Evolutionary conservation across 371 early-diverging fungal genomes (phyloP).

Genomic region (Mortierella sp.): DNA sequence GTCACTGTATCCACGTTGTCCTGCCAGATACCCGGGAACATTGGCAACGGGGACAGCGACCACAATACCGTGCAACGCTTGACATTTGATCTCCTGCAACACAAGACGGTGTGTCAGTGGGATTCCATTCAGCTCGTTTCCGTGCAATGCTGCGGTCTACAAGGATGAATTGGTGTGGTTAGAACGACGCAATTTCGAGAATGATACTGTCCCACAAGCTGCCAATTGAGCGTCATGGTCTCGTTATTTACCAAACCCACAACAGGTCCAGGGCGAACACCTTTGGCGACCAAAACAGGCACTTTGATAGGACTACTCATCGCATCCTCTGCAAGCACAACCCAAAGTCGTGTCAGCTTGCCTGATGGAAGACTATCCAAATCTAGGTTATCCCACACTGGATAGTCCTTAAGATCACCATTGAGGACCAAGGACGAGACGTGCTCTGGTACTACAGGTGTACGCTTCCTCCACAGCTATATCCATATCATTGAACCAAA

Average conservation of each 20-base stretch:
- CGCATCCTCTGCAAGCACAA: slow-evolving; percentile 70
- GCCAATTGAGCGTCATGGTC: too few species aligned
- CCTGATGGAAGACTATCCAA: slow-evolving; percentile 61
- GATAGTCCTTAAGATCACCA: slow-evolving; percentile 51
- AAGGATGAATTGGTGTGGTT: background rate
- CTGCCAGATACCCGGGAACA: slow-evolving; percentile 84
- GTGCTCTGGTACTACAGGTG: slow-evolving; percentile 44
- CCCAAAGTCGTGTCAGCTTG: slow-evolving; percentile 65
- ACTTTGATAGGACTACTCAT: slow-evolving; percentile 67
- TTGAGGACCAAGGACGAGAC: slow-evolving; percentile 23
- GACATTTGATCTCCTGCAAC: slow-evolving; percentile 79
- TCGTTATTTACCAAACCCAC: slow-evolving; percentile 57
- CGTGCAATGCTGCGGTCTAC: slow-evolving; percentile 84
- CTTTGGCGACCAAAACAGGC: slow-evolving; percentile 73
- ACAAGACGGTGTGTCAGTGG: slow-evolving; percentile 89
- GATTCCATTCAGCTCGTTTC: slow-evolving; percentile 93
- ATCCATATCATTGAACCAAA: background rate
- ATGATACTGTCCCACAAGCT: background rate
- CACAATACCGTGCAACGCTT: slow-evolving; percentile 81
- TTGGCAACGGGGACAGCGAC: slow-evolving; percentile 92
- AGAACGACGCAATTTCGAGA: background rate
- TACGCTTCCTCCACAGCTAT: slow-evolving; percentile 62
- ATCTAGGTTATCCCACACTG: slow-evolving; percentile 61
- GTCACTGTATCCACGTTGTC: slow-evolving; percentile 83
- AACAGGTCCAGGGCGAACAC: slow-evolving; percentile 62